Base-by-base conservation (phyloP, 331 rosid species). In the Pyrus hybrid region DNA sequence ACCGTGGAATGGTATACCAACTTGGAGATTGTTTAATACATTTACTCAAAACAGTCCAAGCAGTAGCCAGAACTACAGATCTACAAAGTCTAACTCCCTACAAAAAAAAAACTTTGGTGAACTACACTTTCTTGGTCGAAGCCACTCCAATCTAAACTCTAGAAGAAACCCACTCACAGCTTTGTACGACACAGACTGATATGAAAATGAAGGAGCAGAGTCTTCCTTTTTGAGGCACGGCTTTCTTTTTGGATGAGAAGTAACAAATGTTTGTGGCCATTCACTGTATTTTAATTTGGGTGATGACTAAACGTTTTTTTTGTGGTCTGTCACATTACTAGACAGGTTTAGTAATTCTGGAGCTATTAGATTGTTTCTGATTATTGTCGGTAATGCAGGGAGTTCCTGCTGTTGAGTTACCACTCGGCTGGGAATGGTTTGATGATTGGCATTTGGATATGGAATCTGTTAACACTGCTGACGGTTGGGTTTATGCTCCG, bases 381-480 rank as follows among this genome's bases (percentile, higher is more conserved):
- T 18, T 37, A 29, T 28, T 17, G 33, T 82, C 62, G 62, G 72
- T 76, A 18, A 63, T 80, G 56, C 87, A 93, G 98, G 85, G 45
- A 79, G 77, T 71, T 70, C 63, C 87, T 25, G 83, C 60, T 49
- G 83, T 81, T 78, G 95, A 87, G 72, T 74, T 93, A 67, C 93
- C 88, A 2, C 69, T 82, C 17, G 91, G 95, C 67, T 93, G 98
- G 95, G 93, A 93, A 77, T 93, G 98, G 96, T 68, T 86, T 82
- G 97, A 93, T 81, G 93, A 91, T 85, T 91, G 98, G 95, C 93
- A 93, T 86, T 82, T 93, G 93, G 96, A 91, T 82, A 75, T 78
- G 29, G 76, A 78, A 70, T 74, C 95, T 78, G 63, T 74, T 18
- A 80, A 81, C 78, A 80, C 83, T 81, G 79, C 87, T 76, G 93